Evolutionary conservation across 768 basidiomycete genomes (phyloP).

Genomic region (Russula olivacea): DNA sequence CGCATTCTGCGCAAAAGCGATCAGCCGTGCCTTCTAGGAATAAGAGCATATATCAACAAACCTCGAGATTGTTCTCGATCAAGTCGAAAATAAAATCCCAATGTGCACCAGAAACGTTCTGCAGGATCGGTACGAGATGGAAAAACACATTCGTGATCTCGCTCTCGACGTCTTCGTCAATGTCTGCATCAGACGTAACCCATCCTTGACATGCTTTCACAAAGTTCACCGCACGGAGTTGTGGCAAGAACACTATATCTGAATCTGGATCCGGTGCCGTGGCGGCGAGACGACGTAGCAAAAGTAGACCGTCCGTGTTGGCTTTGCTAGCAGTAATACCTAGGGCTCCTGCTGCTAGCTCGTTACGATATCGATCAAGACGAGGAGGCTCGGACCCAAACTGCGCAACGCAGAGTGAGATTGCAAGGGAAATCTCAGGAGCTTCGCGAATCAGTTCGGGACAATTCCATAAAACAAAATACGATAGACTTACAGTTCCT

Average conservation of each 20-base stretch:
- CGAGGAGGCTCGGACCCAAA: slow-evolving; percentile 63
- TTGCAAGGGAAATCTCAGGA: slow-evolving; percentile 60
- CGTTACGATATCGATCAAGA: slow-evolving; percentile 80
- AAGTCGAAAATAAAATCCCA: slow-evolving; percentile 94
- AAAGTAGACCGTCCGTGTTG: slow-evolving; percentile 61
- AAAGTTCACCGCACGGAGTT: slow-evolving; percentile 79
- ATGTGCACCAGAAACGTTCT: slow-evolving; percentile 79
- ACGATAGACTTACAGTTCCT: slow-evolving; percentile 44
- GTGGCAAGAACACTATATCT: slow-evolving; percentile 77
- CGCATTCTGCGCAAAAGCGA: slow-evolving; percentile 41
- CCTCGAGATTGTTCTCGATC: slow-evolving; percentile 84
- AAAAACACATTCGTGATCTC: slow-evolving; percentile 68
- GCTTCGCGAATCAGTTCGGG: slow-evolving; percentile 39
- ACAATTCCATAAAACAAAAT: neutral
- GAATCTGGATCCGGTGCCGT: slow-evolving; percentile 74
- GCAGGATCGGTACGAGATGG: slow-evolving; percentile 79
- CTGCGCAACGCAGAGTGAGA: slow-evolving; percentile 55
- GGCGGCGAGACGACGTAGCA: slow-evolving; percentile 63
- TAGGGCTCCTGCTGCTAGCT: slow-evolving; percentile 75
- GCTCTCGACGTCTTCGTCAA: slow-evolving; percentile 74
- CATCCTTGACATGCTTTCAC: slow-evolving; percentile 82
- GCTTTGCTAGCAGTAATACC: slow-evolving; percentile 58
- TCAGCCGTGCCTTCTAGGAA: neutral
- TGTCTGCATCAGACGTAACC: slow-evolving; percentile 56
- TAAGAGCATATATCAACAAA: slow-evolving; percentile 31